Evolutionary conservation across 2,329 filamentous ascomycete species (phyloP), one percentile per base, ranked within the genome.

Genomic region (Cryoendolithus antarcticus): DNA sequence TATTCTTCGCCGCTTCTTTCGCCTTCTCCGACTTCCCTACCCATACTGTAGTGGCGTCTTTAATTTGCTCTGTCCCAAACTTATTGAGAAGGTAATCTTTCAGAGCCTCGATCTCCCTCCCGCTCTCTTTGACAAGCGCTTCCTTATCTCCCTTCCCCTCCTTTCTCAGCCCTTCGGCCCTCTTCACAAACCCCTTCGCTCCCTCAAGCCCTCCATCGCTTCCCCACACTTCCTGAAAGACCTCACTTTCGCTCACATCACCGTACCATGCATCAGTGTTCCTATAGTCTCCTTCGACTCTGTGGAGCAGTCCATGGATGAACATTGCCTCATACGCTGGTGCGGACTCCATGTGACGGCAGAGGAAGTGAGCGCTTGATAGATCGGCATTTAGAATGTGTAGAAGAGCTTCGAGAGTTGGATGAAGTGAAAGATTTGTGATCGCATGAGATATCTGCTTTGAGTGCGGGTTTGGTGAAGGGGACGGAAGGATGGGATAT

Each of bases 311-410:
- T 3, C 63, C 62, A 44, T 72, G 69, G 2, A 71, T 55, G 30
- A 66, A 62, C 69, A 73, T 73, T 10, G 63, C 65, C 43, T 72
- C 70, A 30, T 59, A 58, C 1, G 65, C 64, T 0, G 69, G 69
- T 9, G 60, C 50, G 6, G 62, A 60, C 51, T 70, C 63, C 67
- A 71, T 71, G 46, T 73, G 66, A 1, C 69, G 61, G 15, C 68
- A 58, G 1, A 72, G 59, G 50, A 73, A 72, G 51, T 74, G 69
- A 0, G 69, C 69, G 12, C 57, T 61, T 4, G 66, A 56, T 0
- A 72, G 56, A 49, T 73, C 69, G 44, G 57, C 54, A 49, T 73
- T 73, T 27, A 71, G 55, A 38, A 73, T 59, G 50, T 73, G 70
- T 3, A 73, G 58, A 1, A 65, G 54, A 7, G 66, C 57, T 59